A percentile compares a stretch with the other conserved stretches of the same genome.
Evolutionary conservation across 140 eudicot species (phyloP).

Genomic region (Anethum foeniculum): DNA sequence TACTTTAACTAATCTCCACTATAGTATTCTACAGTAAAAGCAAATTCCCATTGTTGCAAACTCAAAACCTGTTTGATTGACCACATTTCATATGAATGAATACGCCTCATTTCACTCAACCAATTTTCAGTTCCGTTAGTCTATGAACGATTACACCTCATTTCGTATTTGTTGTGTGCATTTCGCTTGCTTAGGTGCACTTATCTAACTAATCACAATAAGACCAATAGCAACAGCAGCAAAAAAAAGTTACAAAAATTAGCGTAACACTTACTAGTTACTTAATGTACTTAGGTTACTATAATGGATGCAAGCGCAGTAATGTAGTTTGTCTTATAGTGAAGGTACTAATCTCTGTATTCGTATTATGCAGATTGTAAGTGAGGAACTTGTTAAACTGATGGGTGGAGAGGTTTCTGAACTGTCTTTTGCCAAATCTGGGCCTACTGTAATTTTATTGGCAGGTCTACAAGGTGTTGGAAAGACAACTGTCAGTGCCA

Average conservation of each 20-base stretch:
- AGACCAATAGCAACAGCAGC: neutral
- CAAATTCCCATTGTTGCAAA: neutral
- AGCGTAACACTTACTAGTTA: neutral
- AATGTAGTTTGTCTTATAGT: neutral
- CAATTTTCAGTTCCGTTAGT: neutral
- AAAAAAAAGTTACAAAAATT: neutral
- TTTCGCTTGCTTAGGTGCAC: neutral
- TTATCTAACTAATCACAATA: neutral
- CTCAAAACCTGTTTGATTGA: neutral
- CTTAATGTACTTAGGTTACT: neutral
- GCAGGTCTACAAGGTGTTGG: conserved; percentile 99
- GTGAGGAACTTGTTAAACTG: conserved; percentile 83
- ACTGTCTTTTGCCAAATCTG: conserved; percentile 61
- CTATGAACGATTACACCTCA: neutral
- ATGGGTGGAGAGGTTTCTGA: conserved; percentile 99
- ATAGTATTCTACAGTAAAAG: neutral
- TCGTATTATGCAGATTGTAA: conserved; percentile 55
- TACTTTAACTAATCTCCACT: neutral
- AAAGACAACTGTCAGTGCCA: conserved; percentile 92
- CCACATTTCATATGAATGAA: neutral
- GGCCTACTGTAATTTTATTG: conserved; percentile 78
- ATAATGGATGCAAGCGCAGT: neutral
- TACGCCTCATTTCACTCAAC: neutral
- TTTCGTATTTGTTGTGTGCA: neutral
- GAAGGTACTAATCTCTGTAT: conserved; percentile 6